Evolutionary conservation across 352 stramenopile genomes (phyloP), one percentile per base, ranked within the genome.

Genomic region (Phytophthora meadii): DNA sequence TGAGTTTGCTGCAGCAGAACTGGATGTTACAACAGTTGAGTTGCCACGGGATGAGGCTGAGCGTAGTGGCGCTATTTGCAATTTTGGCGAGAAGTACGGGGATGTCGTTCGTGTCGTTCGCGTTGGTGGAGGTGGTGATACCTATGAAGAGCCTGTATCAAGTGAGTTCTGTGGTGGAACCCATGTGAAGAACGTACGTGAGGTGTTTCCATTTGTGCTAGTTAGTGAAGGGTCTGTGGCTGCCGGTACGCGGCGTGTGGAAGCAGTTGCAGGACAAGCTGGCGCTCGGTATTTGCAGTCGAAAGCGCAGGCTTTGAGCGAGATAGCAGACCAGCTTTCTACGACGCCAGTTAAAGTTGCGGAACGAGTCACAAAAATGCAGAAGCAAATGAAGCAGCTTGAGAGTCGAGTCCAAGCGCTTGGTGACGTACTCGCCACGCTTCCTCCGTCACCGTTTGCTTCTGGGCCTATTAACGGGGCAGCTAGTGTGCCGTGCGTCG

Each of bases 31-130:
- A 36, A 90, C 78, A 10, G 46, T 66, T 4, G 58, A 86, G 44
- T 54, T 93, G 22, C 68, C 74, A 14, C 71, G 80, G 8, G 70
- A 73, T 36, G 52, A 84, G 52, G 81, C 83, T 9, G 84, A 92
- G 58, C 57, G 61, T 8, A 92, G 77, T 46, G 84, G 82, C 17
- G 86, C 84, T 14, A 87, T 92, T 65, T 88, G 79, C 58, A 90
- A 90, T 49, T 94, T 94, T 69, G 86, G 86, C 4, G 86, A 94
- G 37, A 94, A 92, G 42, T 93, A 94, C 50, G 84, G 86, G n/a
- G 85, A 92, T 32, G 45, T 88, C 15, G 85, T 94, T 24, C 84
- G 84, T 11, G 80, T 96, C n/a, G 87, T 96, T 47, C 52, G 55
- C 4, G 75, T 96, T 37, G 81, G 79, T 14, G 69, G 63, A 37